A percentile compares a stretch with the other conserved stretches of the same genome.
phyloP scores from a whole-genome alignment of 805 yeast species.

The Metschnikowia reukaufii region DNA sequence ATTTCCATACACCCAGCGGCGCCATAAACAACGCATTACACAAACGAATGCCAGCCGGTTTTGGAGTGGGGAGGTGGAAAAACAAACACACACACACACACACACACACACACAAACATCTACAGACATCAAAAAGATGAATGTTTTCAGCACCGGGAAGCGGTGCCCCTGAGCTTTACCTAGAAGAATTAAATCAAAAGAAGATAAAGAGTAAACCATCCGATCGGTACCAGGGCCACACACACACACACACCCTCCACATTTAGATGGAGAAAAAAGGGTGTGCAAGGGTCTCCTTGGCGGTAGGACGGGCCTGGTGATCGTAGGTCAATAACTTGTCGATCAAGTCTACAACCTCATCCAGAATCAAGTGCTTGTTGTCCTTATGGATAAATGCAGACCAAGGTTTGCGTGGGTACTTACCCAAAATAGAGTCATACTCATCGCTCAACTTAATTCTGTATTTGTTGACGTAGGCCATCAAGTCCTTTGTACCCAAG shows the following conservation, averaged over 20 bases:
- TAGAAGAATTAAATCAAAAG: no score
- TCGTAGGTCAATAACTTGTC: constrained; percentile 81
- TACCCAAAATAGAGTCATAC: constrained; percentile 68
- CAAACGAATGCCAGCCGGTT: no score
- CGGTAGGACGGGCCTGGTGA: constrained; percentile 85
- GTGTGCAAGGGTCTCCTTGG: constrained; percentile 84
- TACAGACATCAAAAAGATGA: no score
- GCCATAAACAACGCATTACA: no score
- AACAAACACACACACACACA: no score
- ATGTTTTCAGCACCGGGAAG: no score
- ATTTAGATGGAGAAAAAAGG: constrained; percentile 31
- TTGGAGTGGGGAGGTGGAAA: no score
- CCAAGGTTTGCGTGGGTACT: constrained; percentile 87
- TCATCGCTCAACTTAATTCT: constrained; percentile 69
- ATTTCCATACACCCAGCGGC: no score
- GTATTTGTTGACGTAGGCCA: constrained; percentile 68
- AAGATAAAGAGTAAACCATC: no score
- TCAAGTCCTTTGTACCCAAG: constrained; percentile 79
- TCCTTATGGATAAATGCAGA: constrained; percentile 64
- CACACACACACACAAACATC: no score
- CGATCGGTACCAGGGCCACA: no score
- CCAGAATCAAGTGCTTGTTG: constrained; percentile 64
- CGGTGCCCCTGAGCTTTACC: no score
- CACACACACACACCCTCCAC: neutral
- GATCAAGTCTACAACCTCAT: constrained; percentile 75